phyloP scores from a whole-genome alignment of 108 stramenopile species.

The Schizochytrium sp. region DNA sequence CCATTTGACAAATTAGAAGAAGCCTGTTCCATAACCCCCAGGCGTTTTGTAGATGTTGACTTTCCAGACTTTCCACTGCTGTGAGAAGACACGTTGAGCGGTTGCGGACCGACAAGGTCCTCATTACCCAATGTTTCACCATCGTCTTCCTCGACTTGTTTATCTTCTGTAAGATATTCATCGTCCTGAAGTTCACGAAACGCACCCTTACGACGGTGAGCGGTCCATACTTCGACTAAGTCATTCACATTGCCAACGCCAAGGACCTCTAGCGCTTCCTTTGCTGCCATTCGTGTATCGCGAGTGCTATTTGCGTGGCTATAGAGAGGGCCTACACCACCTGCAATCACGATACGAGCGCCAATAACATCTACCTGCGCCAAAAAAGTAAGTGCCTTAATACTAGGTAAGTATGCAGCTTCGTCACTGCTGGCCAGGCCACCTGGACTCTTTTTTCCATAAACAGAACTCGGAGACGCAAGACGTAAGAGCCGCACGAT shows the following conservation, averaged over 20 bases:
- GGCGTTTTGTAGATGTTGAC: too few species aligned
- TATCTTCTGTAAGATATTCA: conserved; percentile 18
- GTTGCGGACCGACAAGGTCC: background rate
- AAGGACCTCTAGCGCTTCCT: conserved; percentile 31
- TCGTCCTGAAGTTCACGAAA: conserved; percentile 14
- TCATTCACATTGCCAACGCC: conserved; percentile 38
- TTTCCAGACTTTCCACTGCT: background rate
- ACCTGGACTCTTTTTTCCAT: conserved; percentile 35
- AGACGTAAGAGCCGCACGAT: conserved; percentile 51
- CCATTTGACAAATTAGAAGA: too few species aligned
- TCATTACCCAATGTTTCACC: background rate
- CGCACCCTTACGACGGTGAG: conserved; percentile 30
- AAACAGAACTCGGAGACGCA: conserved; percentile 29
- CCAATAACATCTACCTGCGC: conserved; percentile 48
- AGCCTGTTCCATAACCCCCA: too few species aligned
- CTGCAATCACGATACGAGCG: conserved; percentile 50
- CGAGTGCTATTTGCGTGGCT: conserved; percentile 55
- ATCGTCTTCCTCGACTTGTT: conserved; percentile 1
- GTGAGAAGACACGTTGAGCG: background rate
- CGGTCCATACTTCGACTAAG: conserved; percentile 45
- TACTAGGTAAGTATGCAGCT: conserved; percentile 24
- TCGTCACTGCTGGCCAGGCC: conserved; percentile 49
- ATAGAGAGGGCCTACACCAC: conserved; percentile 23
- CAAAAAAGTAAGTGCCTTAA: background rate
- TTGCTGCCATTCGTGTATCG: conserved; percentile 25